Conservation (phyloP, 1,139 yeast genomes). For the Lodderomyces parapsilosis region DNA sequence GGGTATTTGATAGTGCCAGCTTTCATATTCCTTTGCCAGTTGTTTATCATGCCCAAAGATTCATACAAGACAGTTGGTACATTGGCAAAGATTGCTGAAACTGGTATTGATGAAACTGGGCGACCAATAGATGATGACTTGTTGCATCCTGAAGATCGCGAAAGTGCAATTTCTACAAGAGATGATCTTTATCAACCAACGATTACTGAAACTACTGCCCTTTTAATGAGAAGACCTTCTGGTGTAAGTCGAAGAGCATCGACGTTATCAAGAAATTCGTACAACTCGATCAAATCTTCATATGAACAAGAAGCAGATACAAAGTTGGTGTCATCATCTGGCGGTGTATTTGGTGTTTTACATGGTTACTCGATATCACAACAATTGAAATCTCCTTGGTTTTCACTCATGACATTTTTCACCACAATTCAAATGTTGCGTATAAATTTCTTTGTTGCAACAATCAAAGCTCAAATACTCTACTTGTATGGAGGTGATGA, state of each 20-base stretch:
- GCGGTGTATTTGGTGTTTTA: constrained; percentile 83
- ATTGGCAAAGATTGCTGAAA: constrained; percentile 65
- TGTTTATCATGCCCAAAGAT: constrained; percentile 73
- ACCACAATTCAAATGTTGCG: constrained; percentile 87
- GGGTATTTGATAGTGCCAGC: constrained; percentile 69
- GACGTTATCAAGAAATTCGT: constrained; percentile 34
- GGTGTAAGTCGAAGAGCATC: constrained; percentile 35
- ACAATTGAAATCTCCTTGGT: constrained; percentile 79
- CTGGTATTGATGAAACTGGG: constrained; percentile 67
- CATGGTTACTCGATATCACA: constrained; percentile 62
- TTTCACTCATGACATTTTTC: constrained; percentile 69
- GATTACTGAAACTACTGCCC: constrained; percentile 42
- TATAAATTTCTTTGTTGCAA: constrained; percentile 89
- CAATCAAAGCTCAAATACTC: constrained; percentile 75
- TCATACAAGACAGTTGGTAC: constrained; percentile 73
- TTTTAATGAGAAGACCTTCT: constrained; percentile 39
- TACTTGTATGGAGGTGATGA: constrained; percentile 56
- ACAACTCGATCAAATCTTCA: constrained; percentile 48
- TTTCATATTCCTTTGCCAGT: constrained; percentile 70
- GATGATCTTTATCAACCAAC: constrained; percentile 30
- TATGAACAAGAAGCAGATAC: constrained; percentile 66
- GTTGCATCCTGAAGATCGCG: constrained; percentile 34
- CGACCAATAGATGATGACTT: constrained; percentile 32
- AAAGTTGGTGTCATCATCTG: constrained; percentile 51
- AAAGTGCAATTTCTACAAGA: constrained; percentile 3